Percentiles rank a stretch among this genome's conserved stretches.
phyloP scores from a whole-genome alignment of 2,329 filamentous ascomycete genomes.

The Byssochlamys sp. region DNA sequence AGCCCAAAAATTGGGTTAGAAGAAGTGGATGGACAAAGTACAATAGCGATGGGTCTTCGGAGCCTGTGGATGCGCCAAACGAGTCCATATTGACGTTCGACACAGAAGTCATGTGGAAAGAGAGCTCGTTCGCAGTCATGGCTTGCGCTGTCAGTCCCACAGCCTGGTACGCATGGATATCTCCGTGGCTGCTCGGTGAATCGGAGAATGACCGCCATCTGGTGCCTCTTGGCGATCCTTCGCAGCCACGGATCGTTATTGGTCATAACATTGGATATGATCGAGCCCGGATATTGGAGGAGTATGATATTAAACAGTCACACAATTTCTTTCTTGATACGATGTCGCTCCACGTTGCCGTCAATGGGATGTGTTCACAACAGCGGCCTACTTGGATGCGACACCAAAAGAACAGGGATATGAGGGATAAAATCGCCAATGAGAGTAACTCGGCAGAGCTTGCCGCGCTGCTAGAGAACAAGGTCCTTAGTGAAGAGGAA shows the following conservation, averaged over 20 bases:
- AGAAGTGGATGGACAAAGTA: slow-evolving; percentile 94
- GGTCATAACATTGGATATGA: slow-evolving; percentile 97
- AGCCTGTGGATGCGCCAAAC: slow-evolving; percentile 64
- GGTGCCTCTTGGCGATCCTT: slow-evolving; percentile 73
- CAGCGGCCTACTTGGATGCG: slow-evolving; percentile 97
- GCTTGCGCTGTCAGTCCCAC: slow-evolving; percentile 83
- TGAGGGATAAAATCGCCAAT: slow-evolving; percentile 67
- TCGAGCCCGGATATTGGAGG: slow-evolving; percentile 74
- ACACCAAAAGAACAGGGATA: slow-evolving; percentile 78
- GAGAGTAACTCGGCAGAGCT: slow-evolving; percentile 64
- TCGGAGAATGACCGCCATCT: slow-evolving; percentile 67
- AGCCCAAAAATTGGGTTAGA: slow-evolving; percentile 62
- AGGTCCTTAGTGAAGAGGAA: slow-evolving; percentile 65
- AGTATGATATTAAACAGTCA: slow-evolving; percentile 75
- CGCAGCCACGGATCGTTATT: slow-evolving; percentile 65
- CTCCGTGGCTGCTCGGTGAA: slow-evolving; percentile 84
- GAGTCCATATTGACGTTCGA: slow-evolving; percentile 83
- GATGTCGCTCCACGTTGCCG: slow-evolving; percentile 94
- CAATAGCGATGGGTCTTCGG: slow-evolving; percentile 59
- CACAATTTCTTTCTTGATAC: slow-evolving; percentile 86
- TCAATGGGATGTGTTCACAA: slow-evolving; percentile 96
- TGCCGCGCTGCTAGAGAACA: slow-evolving; percentile 58
- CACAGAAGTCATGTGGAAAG: slow-evolving; percentile 92
- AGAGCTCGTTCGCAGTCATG: slow-evolving; percentile 88
- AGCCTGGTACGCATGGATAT: slow-evolving; percentile 95